Evolutionary conservation across 1,284 basidiomycete genomes (phyloP).

Genomic region (Sporisorium reilianum): DNA sequence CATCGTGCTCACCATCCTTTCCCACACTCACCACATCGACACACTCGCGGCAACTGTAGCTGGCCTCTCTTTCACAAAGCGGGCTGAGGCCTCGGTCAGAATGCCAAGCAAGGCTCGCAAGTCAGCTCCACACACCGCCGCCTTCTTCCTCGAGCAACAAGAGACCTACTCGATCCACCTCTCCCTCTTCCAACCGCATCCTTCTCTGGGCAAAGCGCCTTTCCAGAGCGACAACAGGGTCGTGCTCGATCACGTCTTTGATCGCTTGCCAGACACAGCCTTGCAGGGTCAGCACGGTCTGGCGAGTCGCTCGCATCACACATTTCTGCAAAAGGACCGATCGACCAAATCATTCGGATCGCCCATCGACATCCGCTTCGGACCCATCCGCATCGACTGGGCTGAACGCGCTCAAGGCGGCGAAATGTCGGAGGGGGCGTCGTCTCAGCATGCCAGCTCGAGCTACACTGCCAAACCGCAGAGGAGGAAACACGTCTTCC

Average conservation of each 20-base stretch:
- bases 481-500: conserved; percentile 37
- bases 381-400: conserved; percentile 58
- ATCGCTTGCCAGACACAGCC: conserved; percentile 28
- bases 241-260: conserved; percentile 21
- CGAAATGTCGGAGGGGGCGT: conserved; percentile 7
- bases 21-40: conserved; percentile 2
- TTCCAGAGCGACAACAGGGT: conserved; percentile 23
- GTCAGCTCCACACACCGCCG: conserved; percentile 15
- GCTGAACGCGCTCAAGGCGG: conserved; percentile 21
- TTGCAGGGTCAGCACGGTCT: conserved; percentile 34
- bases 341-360: conserved; percentile 38
- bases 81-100: conserved; percentile 14
- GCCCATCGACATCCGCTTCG: conserved; percentile 54
- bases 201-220: conserved; percentile 16
- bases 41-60: neutral
- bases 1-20: neutral
- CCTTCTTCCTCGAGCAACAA: conserved; percentile 37
- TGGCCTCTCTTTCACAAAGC: neutral
- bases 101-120: conserved; percentile 42
- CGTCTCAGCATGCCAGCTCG: conserved; percentile 5
- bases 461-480: conserved; percentile 16
- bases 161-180: conserved; percentile 49
- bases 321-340: conserved; percentile 20
- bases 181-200: conserved; percentile 35
- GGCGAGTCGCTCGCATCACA: conserved; percentile 19